phyloP scores from a whole-genome alignment of 2,329 filamentous ascomycete genomes.

The Calcarisporium arbuscula region DNA sequence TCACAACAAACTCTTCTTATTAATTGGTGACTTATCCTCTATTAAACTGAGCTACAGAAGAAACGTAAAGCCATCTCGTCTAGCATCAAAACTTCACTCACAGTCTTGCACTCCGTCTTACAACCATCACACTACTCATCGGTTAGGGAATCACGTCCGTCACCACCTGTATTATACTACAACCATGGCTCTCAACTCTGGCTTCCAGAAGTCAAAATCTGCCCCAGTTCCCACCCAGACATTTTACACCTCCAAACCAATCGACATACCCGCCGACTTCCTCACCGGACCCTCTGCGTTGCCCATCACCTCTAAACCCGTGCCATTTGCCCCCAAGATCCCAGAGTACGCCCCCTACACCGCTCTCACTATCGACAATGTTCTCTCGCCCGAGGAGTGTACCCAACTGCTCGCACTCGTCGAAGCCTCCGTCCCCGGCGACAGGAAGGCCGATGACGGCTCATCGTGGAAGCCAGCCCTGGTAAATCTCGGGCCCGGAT shows the following conservation, averaged over 20 bases:
- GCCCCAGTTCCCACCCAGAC: not conserved
- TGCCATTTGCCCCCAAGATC: slow-evolving; percentile 48
- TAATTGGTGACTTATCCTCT: no score
- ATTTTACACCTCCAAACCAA: slow-evolving; percentile 6
- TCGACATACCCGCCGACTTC: slow-evolving; percentile 35
- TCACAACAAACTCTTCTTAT: no score
- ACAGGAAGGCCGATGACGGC: slow-evolving; percentile 1
- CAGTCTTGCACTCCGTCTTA: no score
- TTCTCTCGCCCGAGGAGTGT: slow-evolving; percentile 54
- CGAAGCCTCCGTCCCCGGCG: slow-evolving; percentile 41
- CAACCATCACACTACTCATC: no score
- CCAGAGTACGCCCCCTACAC: slow-evolving; percentile 45
- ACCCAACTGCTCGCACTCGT: slow-evolving; percentile 42
- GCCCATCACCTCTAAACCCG: slow-evolving; percentile 33
- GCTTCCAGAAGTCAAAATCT: no score
- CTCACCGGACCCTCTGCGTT: slow-evolving; percentile 31
- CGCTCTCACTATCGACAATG: slow-evolving; percentile 55
- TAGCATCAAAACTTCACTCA: no score
- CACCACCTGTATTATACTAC: no score
- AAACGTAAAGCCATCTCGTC: no score
- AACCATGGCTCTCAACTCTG: no score
- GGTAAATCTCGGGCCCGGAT: slow-evolving; percentile 58
- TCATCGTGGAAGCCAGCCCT: slow-evolving; percentile 60
- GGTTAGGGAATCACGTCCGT: no score
- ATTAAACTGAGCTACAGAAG: no score